phyloP scores from a whole-genome alignment of 768 basidiomycete genomes.

The Trametes gibbosa region DNA sequence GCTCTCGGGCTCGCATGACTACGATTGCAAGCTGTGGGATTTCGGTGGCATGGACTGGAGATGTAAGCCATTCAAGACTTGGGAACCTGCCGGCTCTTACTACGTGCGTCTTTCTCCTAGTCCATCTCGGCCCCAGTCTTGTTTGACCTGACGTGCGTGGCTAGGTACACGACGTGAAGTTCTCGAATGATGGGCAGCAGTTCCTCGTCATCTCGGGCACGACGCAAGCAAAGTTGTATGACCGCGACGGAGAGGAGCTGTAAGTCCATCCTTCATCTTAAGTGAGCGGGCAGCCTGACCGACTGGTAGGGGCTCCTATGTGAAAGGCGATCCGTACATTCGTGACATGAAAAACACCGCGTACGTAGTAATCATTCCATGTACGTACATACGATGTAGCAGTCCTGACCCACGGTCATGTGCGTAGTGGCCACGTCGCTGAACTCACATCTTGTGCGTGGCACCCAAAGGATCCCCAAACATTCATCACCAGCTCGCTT shows the following conservation, averaged over 20 bases:
- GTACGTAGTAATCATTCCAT: constrained; percentile 46
- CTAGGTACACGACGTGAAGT: constrained; percentile 89
- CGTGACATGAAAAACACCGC: constrained; percentile 99
- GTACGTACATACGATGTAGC: neutral
- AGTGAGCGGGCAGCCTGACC: constrained; percentile 43
- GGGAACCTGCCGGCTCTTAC: constrained; percentile 93
- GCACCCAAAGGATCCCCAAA: constrained; percentile 84
- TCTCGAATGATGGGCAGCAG: constrained; percentile 81
- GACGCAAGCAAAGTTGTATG: constrained; percentile 82
- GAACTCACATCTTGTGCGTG: constrained; percentile 88
- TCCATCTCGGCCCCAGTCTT: neutral
- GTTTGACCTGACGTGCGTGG: neutral
- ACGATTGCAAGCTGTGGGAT: constrained; percentile 98
- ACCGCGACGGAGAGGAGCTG: constrained; percentile 92
- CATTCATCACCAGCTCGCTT: constrained; percentile 90
- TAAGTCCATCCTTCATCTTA: constrained; percentile 41
- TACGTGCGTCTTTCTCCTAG: constrained; percentile 50
- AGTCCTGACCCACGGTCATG: constrained; percentile 5
- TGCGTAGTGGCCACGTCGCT: constrained; percentile 83
- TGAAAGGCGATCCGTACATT: constrained; percentile 97
- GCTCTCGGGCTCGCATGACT: constrained; percentile 91
- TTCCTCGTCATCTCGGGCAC: constrained; percentile 90
- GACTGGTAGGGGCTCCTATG: constrained; percentile 64
- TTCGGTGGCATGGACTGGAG: constrained; percentile 95
- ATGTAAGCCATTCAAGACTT: constrained; percentile 93